Evolutionary conservation across 2,329 filamentous ascomycete genomes (phyloP), one percentile per base, ranked within the genome.

Genomic region (Talaromyces atroroseus): DNA sequence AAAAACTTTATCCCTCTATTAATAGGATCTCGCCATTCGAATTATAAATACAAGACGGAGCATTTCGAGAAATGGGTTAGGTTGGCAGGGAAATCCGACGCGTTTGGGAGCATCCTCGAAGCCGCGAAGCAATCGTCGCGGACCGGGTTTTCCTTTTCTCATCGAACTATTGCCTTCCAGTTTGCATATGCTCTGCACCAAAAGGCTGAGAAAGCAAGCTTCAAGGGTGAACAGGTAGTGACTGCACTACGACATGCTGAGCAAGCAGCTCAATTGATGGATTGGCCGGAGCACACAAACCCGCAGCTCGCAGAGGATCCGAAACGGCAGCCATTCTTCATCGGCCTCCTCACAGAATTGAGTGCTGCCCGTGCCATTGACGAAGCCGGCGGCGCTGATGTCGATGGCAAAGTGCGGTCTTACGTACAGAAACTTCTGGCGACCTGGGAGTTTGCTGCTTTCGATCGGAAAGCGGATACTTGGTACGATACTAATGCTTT

Each of bases 321-420:
- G 11, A 72, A 74, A 59, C 63, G 62, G 47, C 66, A 68, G 54
- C 74, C 76, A 1, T 70, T 73, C 24, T 69, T 78, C 18, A 68
- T 76, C 46, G 76, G 70, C 21, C 64, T 72, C 2, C 58, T 78
- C 18, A 65, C 80, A 7, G 72, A 79, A 52, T 64, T 81, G 16
- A 71, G 71, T 59, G 75, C 77, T 24, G 71, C 74, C n/a, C 66
- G 68, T 40, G 72, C 75, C 2, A 38, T 73, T n/a, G 67, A 70
- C 26, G 60, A 73, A 34, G 60, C 64, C 20, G 68, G 61, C 3
- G 71, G 71, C 2, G 70, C 71, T 36, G 76, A 80, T 60, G 60
- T 65, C n/a, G 66, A 66, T 23, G 68, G 67, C 3, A 66, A 72
- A 29, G 76, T 79, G 26, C 62, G 62, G 23, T 65, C 64, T 38